Evolutionary conservation across 306 rosid genomes (phyloP).

Genomic region (Elaeagnus macrophylla): DNA sequence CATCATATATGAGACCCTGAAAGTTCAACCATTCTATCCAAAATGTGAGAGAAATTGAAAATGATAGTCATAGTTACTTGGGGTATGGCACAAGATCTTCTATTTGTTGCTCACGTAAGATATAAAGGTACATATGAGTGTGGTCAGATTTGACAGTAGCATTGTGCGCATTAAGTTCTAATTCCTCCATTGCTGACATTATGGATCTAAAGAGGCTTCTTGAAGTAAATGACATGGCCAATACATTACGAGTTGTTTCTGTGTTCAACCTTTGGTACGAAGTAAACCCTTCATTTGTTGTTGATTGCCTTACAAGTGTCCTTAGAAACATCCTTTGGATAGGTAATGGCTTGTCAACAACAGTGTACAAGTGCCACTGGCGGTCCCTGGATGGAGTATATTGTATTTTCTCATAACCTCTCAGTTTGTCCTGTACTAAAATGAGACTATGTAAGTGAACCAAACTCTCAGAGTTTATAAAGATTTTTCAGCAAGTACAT

Average conservation of each 20-base stretch:
- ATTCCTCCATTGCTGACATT: conserved; percentile 94
- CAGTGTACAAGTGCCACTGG: conserved; percentile 92
- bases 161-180: conserved; percentile 90
- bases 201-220: conserved; percentile 84
- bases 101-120: conserved; percentile 71
- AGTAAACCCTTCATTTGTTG: conserved; percentile 61
- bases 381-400: conserved; percentile 95
- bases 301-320: conserved; percentile 88
- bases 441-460: conserved; percentile 5
- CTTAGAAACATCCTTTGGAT: conserved; percentile 89
- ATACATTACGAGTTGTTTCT: conserved; percentile 31
- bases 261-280: conserved; percentile 45
- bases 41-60: conserved; percentile 11
- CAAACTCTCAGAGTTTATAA: too few species aligned
- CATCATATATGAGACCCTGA: conserved; percentile 27
- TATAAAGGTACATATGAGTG: conserved; percentile 88
- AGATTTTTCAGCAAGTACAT: not conserved
- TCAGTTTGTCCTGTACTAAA: conserved; percentile 72
- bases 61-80: conserved; percentile 45
- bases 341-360: conserved; percentile 61
- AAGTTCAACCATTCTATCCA: conserved; percentile 10
- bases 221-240: conserved; percentile 67
- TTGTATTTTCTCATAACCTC: conserved; percentile 64
- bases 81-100: conserved; percentile 67
- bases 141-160: conserved; percentile 66